Percentiles rank a stretch among this genome's conserved stretches.
phyloP scores from a whole-genome alignment of 163 green algal genomes.

The Chlamydomonas reinhardtii region DNA sequence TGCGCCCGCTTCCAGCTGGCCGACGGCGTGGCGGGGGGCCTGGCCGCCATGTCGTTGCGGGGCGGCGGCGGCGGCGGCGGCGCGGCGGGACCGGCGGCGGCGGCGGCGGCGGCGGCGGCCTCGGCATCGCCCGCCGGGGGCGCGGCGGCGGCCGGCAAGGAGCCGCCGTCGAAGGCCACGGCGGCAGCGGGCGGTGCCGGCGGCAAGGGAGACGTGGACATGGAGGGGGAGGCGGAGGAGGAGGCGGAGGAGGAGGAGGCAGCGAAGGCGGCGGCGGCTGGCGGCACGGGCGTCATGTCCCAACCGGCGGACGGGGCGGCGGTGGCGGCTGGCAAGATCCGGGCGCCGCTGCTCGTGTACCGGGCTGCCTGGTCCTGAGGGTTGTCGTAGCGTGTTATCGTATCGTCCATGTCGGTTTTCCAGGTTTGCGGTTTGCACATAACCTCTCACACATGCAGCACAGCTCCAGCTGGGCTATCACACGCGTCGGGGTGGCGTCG shows the following conservation, averaged over 20 bases:
- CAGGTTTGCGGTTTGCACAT: no score
- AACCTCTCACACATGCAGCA: no score
- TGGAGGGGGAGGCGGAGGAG: neutral
- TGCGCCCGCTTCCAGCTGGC: no score
- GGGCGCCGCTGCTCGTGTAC: conserved; percentile 29
- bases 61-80: no score
- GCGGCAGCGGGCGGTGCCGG: accelerated
- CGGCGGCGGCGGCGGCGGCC: no score
- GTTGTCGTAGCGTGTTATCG: neutral
- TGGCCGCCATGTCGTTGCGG: neutral
- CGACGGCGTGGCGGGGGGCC: neutral
- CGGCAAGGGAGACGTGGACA: neutral
- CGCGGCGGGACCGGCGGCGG: no score
- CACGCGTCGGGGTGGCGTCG: no score
- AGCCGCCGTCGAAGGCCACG: no score
- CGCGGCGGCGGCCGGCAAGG: no score
- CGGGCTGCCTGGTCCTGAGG: neutral
- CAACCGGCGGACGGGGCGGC: neutral
- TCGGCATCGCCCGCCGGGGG: no score
- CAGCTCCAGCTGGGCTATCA: no score
- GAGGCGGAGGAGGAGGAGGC: neutral
- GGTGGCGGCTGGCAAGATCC: neutral
- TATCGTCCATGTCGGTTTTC: no score
- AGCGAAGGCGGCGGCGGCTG: neutral
- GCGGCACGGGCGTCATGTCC: neutral